phyloP scores from a whole-genome alignment of 1,139 yeast species.

The Yamadazyma atlantica region DNA sequence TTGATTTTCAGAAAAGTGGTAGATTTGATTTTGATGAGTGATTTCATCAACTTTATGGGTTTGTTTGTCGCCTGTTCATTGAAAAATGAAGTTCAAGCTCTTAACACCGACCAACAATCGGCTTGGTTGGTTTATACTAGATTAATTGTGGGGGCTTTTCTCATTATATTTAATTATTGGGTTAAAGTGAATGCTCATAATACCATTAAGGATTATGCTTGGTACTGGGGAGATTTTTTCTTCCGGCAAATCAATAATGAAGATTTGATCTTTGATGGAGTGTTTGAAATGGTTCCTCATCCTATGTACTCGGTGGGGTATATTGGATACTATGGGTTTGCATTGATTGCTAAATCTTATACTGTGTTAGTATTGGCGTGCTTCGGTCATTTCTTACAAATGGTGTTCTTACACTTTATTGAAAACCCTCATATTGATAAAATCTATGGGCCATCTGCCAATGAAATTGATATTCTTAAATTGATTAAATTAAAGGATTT shows the following conservation, averaged over 20 bases:
- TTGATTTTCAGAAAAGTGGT: constrained; percentile 75
- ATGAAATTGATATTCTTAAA: constrained; percentile 36
- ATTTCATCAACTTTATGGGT: constrained; percentile 74
- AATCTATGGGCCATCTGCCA: constrained; percentile 57
- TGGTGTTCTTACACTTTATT: constrained; percentile 71
- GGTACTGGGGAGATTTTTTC: constrained; percentile 97
- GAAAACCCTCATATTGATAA: constrained; percentile 90
- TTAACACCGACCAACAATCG: constrained; percentile 29
- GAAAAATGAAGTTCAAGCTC: constrained; percentile 41
- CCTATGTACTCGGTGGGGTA: constrained; percentile 94
- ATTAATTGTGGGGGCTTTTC: constrained; percentile 40
- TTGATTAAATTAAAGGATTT: constrained; percentile 44
- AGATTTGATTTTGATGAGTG: constrained; percentile 83
- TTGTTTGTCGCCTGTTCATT: constrained; percentile 62
- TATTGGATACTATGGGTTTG: constrained; percentile 84
- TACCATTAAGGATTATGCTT: constrained; percentile 86
- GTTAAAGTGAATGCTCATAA: constrained; percentile 88
- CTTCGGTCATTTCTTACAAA: constrained; percentile 77
- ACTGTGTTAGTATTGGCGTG: constrained; percentile 70
- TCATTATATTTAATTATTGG: constrained; percentile 77
- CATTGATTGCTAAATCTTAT: constrained; percentile 74
- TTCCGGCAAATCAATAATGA: constrained; percentile 74
- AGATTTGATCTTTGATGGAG: constrained; percentile 84
- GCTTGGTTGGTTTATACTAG: constrained; percentile 38
- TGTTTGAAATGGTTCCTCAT: constrained; percentile 88